Percentiles rank a stretch among this genome's conserved stretches.
Evolutionary conservation across 1,284 basidiomycete genomes (phyloP).

Genomic region (Xerocomus nothofagi): DNA sequence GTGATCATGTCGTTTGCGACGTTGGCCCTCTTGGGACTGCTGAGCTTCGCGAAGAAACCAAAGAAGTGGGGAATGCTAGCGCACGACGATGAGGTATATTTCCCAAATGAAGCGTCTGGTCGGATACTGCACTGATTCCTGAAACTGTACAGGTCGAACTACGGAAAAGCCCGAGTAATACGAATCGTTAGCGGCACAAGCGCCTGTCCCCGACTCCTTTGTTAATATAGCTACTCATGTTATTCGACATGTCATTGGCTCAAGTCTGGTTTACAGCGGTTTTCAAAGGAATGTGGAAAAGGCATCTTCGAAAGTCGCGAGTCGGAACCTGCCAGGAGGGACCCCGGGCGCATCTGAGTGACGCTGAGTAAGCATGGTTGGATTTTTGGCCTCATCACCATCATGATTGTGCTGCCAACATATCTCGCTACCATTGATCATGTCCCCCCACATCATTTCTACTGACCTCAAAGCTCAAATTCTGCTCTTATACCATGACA

Average conservation of each 20-base stretch:
- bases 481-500: too few relatives aligned
- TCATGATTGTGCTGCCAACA: too few relatives aligned
- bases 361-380: too few relatives aligned
- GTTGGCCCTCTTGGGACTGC: conserved; percentile 46
- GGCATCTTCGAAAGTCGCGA: not conserved
- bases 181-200: too few relatives aligned
- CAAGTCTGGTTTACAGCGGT: not conserved
- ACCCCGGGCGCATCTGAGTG: not conserved
- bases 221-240: too few relatives aligned
- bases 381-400: too few relatives aligned
- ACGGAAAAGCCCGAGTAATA: conserved; percentile 15
- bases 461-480: too few relatives aligned
- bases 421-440: too few relatives aligned
- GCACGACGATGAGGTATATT: conserved; percentile 25
- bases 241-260: too few relatives aligned
- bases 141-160: conserved; percentile 28
- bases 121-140: too few relatives aligned
- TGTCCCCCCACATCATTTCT: too few relatives aligned
- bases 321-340: not conserved
- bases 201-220: too few relatives aligned
- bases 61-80: not conserved
- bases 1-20: conserved; percentile 40
- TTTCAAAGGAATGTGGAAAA: not conserved
- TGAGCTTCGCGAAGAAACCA: conserved; percentile 39
- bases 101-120: not conserved